Evolutionary conservation across 163 green algal species (phyloP), one percentile per base, ranked within the genome.

Genomic region (Coccomyxa subellipsoidea): DNA sequence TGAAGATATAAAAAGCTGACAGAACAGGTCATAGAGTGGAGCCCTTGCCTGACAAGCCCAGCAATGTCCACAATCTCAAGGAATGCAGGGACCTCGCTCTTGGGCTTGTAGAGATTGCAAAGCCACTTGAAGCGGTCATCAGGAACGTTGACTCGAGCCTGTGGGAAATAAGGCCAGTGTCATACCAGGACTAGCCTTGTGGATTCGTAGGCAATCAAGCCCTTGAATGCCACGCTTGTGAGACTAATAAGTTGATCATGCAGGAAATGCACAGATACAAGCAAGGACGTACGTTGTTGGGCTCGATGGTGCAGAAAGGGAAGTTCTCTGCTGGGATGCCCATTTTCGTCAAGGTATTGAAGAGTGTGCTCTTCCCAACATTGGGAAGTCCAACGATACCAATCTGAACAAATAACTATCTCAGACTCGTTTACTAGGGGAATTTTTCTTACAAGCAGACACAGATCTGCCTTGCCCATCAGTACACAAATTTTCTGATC

Each of bases 91-190:
- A 97, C 89, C 54, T 90, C 69, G 80, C 84, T 90, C 85, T 95
- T 95, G 53, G 92, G 90, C 83, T 94, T 93, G 84, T 92, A 95
- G 69, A 86, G 54, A 7, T 96, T 82, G 34, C 86, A 90, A 40
- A 99, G 90, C 95, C 95, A 99, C 76, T 92, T 93, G 88, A 98
- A 99, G 69, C 97, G 92, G 0, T 98, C 94, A 86, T 99, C 97
- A 10, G 97, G 97, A 6, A 99, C 92, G 82, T 95, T 93, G 2
- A 98, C 94, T 38, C 95, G 92, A 21, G 93, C 93, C 84, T 87
- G 88, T 76, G 38, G 31, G 4, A 75, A 25, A 36, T n/a, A n/a
- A n/a, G n/a, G n/a, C n/a, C n/a, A n/a, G n/a, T n/a, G n/a, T n/a
- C n/a, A 35, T 7, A 34, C 32, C 29, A 34, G 18, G 29, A 37